These are phyloP conservation scores for Phaeosphaeria sp. DNA, from an alignment of 2,329 filamentous ascomycete species.

Conservation along the genomic window DNA sequence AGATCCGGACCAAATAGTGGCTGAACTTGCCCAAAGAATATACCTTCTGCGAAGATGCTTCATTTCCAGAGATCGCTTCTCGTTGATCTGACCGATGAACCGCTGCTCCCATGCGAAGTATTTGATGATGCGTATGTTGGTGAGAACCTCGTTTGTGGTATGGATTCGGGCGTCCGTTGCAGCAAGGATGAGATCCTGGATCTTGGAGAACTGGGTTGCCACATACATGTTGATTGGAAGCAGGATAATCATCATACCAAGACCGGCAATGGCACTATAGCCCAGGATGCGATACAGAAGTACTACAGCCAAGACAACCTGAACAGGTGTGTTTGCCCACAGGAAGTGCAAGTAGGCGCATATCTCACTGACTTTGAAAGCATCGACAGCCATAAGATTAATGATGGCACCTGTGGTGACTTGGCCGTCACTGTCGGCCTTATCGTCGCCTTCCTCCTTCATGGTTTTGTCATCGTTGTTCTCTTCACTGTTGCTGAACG, in stretches of 20 bases:
- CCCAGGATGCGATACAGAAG: conserved; percentile 91
- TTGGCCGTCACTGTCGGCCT: conserved; percentile 66
- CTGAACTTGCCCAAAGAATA: conserved; percentile 88
- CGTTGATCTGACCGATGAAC: conserved; percentile 84
- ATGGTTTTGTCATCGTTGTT: conserved; percentile 51
- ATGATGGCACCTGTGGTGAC: conserved; percentile 98
- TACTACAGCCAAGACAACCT: conserved; percentile 79
- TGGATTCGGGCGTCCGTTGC: conserved; percentile 96
- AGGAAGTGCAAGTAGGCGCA: conserved; percentile 95
- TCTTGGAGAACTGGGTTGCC: conserved; percentile 81
- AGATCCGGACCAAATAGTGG: conserved; percentile 95
- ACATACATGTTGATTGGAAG: conserved; percentile 91
- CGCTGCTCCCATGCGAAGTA: conserved; percentile 98
- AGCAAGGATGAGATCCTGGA: conserved; percentile 89
- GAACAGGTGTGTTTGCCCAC: conserved; percentile 88
- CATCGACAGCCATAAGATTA: conserved; percentile 99
- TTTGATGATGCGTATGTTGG: conserved; percentile 99
- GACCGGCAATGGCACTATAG: conserved; percentile 90
- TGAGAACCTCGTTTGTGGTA: conserved; percentile 93
- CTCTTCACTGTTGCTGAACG: conserved; percentile 67
- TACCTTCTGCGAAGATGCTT: conserved; percentile 81
- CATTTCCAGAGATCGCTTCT: conserved; percentile 83
- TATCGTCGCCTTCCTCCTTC: conserved; percentile 37
- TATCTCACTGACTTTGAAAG: conserved; percentile 96
- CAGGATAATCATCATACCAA: conserved; percentile 86